Percentiles rank a stretch among this genome's conserved stretches.
phyloP scores from a whole-genome alignment of 257 asterid genomes.

The Gentiana dahurica region DNA sequence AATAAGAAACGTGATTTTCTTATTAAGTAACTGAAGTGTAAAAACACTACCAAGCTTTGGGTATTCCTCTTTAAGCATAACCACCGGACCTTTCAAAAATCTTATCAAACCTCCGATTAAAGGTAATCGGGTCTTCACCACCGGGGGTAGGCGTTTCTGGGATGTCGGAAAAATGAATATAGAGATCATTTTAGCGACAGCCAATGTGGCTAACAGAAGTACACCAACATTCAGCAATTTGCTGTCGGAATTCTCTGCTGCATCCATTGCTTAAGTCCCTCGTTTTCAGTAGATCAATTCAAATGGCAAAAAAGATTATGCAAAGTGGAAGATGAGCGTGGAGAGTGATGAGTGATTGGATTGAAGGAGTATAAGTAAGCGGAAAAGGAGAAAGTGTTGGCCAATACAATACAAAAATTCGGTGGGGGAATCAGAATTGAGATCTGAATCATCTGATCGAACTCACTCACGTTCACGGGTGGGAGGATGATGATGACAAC shows the following conservation, averaged over 20 bases:
- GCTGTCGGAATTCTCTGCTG: not conserved
- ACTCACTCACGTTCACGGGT: too few species aligned
- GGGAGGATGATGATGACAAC: too few species aligned
- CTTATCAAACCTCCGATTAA: conserved; percentile 59
- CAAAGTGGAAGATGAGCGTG: too few species aligned
- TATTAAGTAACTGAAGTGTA: conserved; percentile 52
- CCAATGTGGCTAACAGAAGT: conserved; percentile 54
- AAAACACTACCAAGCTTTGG: conserved; percentile 90
- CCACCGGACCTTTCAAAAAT: conserved; percentile 75
- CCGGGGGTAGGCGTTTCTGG: conserved; percentile 61
- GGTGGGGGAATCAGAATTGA: too few species aligned
- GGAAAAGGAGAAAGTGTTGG: too few species aligned
- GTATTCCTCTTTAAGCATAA: conserved; percentile 81
- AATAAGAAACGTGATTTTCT: conserved; percentile 75
- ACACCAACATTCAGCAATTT: conserved; percentile 60
- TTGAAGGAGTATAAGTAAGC: too few species aligned
- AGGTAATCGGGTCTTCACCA: conserved; percentile 40
- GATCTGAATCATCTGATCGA: too few species aligned
- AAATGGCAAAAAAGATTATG: too few species aligned
- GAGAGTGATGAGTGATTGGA: too few species aligned
- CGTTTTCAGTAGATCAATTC: too few species aligned
- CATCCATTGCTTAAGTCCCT: too few species aligned
- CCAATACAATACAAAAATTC: too few species aligned
- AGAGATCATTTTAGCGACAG: conserved; percentile 58
- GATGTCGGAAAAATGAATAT: conserved; percentile 64